Evolutionary conservation across 2,329 filamentous ascomycete species (phyloP), one percentile per base, ranked within the genome.

Genomic region (Xylariaceae sp.): DNA sequence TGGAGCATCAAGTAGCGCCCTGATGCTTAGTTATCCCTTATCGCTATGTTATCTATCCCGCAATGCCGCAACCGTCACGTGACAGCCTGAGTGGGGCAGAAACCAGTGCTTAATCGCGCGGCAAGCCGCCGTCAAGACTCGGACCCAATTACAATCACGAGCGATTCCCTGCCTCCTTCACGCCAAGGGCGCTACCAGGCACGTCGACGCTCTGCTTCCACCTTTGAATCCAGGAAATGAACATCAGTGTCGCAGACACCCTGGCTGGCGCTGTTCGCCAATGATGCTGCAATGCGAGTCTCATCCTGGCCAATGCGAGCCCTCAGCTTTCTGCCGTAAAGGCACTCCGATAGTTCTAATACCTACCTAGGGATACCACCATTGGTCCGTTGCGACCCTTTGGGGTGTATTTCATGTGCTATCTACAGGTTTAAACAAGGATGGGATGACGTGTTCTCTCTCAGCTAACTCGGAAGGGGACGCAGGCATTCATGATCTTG

Each of bases 141-240:
- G 47, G 47, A 47, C 47, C 49, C 36, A 42, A 57, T 30, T 45
- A 51, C 41, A 48, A 45, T 34, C 43, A 46, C 47, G 53, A 47
- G 39, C 45, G 12, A 26, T 22, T 49, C 49, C 47, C 30, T 53
- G 21, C 34, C 34, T 13, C 18, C 19, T 19, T 44, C 40, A 54
- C 36, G 55, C 55, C 53, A 55, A 56, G 53, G 53, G 58, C 55
- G 52, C 48, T 55, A 51, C 52, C 43, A 15, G 10, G 34, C 34
- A 26, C 26, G 26, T 4, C 8, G 34, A 47, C 26, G 45, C 32
- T 16, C 29, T 30, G 52, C 26, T 53, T 53, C 48, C 54, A 59
- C 42, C 39, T 46, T 47, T 46, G 54, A 53, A 32, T 64, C 61
- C 58, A 53, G 46, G 53, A 47, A 54, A 52, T 59, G 51, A 54